Conservation (phyloP, 2,329 filamentous ascomycete genomes). For the Aureobasidium sp. region DNA sequence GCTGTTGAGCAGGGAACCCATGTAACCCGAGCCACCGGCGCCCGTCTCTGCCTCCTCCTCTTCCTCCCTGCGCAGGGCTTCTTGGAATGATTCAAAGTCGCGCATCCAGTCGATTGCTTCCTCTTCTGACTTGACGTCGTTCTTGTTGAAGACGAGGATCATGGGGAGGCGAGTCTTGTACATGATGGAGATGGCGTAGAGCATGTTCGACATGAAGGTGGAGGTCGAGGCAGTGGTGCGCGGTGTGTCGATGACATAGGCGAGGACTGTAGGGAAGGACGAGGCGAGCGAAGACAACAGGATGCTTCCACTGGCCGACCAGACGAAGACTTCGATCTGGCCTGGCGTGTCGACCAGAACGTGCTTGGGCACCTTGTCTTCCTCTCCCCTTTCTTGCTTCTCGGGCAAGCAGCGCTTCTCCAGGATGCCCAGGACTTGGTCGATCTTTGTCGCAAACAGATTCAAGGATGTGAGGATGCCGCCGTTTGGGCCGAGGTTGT, state of each 20-base stretch:
- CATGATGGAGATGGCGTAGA: conserved; percentile 95
- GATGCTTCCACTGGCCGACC: conserved; percentile 92
- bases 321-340: conserved; percentile 98
- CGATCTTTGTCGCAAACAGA: conserved; percentile 94
- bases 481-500: conserved; percentile 93
- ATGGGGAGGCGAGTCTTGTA: conserved; percentile 99
- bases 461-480: conserved; percentile 94
- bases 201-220: conserved; percentile 99
- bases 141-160: conserved; percentile 99
- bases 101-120: conserved; percentile 98
- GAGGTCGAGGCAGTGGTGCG: conserved; percentile 80
- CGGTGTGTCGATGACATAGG: conserved; percentile 95
- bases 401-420: conserved; percentile 61
- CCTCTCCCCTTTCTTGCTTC: neutral
- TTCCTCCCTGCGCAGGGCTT: conserved; percentile 68
- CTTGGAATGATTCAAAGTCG: conserved; percentile 93
- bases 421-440: conserved; percentile 80
- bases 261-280: conserved; percentile 91
- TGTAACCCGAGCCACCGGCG: conserved; percentile 79
- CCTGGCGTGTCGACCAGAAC: conserved; percentile 93
- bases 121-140: conserved; percentile 86
- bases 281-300: conserved; percentile 86
- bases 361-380: conserved; percentile 47
- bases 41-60: conserved; percentile 60
- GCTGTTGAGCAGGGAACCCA: conserved; percentile 89